A percentile compares a stretch with the other conserved stretches of the same genome.
These are phyloP conservation scores for Colletotrichum endophyticum DNA, from an alignment of 2,329 filamentous ascomycete species.

Conservation along the genomic window DNA sequence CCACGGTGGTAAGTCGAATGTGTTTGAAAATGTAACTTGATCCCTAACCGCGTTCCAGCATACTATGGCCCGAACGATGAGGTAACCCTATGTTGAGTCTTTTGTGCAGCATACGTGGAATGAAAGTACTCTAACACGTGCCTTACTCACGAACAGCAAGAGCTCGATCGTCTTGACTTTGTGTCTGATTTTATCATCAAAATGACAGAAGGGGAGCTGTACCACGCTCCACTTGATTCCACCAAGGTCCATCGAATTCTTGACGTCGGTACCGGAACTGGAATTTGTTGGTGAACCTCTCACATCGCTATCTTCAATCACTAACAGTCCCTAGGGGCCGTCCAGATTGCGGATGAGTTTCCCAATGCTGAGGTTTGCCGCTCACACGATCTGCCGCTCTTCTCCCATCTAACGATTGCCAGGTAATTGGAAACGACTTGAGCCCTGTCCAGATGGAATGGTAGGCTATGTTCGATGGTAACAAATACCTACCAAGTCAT, in stretches of 20 bases:
- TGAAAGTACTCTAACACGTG: background rate
- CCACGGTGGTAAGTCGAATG: background rate
- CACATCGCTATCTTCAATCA: accelerated
- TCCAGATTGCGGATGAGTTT: background rate
- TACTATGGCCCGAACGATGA: conserved; percentile 43
- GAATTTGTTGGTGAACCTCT: conserved; percentile 49
- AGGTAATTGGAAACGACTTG: conserved; percentile 4
- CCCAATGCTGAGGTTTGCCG: background rate
- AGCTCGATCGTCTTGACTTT: background rate
- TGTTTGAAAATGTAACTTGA: background rate
- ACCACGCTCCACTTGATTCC: background rate
- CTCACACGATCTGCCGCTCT: background rate
- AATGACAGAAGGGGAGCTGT: background rate
- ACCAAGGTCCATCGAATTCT: conserved; percentile 41
- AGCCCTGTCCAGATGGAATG: background rate
- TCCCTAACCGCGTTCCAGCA: background rate
- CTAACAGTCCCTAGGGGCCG: background rate
- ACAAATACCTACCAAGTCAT: no score
- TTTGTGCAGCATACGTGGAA: no score
- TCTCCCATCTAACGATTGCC: no score
- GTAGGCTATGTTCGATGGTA: background rate
- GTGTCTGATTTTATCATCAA: background rate
- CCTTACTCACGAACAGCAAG: background rate
- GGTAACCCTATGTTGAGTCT: background rate
- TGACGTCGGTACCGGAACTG: conserved; percentile 66